These are phyloP conservation scores for Prunus mume DNA, from an alignment of 306 rosid genomes.

Conservation along the genomic window DNA sequence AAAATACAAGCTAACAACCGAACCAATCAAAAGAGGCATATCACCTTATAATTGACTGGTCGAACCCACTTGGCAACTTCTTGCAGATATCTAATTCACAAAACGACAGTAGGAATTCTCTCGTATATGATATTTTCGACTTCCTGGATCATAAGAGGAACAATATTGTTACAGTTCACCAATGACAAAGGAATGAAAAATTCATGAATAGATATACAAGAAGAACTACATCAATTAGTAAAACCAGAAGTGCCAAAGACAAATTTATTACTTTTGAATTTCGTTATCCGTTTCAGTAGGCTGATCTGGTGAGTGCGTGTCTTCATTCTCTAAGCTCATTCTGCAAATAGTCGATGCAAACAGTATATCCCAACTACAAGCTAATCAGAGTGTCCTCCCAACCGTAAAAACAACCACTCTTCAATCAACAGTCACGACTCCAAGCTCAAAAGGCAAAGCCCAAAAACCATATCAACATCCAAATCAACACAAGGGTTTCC, in stretches of 20 bases:
- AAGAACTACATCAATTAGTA: background rate
- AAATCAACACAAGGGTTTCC: constrained; percentile 12
- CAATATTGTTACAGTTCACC: constrained; percentile 20
- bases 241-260: constrained; percentile 9
- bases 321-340: constrained; percentile 76
- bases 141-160: constrained; percentile 51
- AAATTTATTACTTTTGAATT: constrained; percentile 48
- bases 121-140: constrained; percentile 49
- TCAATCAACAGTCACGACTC: constrained; percentile 29
- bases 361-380: constrained; percentile 25
- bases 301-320: constrained; percentile 36
- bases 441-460: constrained; percentile 1
- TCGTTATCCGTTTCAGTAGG: constrained; percentile 39
- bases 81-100: constrained; percentile 75
- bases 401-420: constrained; percentile 23
- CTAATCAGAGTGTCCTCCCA: constrained; percentile 24
- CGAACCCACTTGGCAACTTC: constrained; percentile 73
- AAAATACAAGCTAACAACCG: background rate
- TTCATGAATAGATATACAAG: background rate
- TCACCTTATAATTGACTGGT: constrained; percentile 73
- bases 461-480: constrained; percentile 9
- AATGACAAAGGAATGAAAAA: constrained; percentile 10
- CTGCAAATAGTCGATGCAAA: constrained; percentile 28
- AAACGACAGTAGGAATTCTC: constrained; percentile 76
- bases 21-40: constrained; percentile 5